Evolutionary conservation across 169 alveolate species (phyloP).

Genomic region (Babesia bigemina): DNA sequence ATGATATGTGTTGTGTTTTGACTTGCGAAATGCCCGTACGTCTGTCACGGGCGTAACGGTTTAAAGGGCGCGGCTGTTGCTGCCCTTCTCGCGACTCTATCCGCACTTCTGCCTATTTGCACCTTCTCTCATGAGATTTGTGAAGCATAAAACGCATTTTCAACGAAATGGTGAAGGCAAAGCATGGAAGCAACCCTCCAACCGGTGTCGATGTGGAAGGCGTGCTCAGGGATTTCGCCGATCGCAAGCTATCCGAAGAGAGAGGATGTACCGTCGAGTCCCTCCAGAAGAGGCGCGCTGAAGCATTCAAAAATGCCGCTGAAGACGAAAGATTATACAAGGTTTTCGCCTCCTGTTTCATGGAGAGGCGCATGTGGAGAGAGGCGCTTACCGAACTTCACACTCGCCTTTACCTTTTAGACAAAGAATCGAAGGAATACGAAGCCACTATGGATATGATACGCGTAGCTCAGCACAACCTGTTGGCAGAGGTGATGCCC

Average conservation of each 20-base stretch:
- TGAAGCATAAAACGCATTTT: background rate
- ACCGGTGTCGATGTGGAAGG: background rate
- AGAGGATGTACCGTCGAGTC: background rate
- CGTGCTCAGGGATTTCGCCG: slow-evolving; percentile 15
- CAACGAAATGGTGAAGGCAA: background rate
- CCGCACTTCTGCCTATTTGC: too few relatives aligned
- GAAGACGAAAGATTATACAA: slow-evolving; percentile 50
- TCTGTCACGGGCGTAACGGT: too few relatives aligned
- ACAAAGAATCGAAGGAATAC: slow-evolving; percentile 41
- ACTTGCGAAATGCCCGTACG: too few relatives aligned
- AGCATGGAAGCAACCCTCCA: background rate
- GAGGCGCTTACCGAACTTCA: slow-evolving; percentile 37
- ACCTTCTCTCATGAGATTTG: background rate
- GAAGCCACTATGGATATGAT: slow-evolving; percentile 20
- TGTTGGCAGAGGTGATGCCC: slow-evolving; percentile 41
- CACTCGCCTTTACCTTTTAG: slow-evolving; percentile 47
- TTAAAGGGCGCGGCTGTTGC: too few relatives aligned
- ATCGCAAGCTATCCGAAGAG: slow-evolving; percentile 1
- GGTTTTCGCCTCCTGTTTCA: slow-evolving; percentile 30
- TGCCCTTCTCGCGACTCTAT: too few relatives aligned
- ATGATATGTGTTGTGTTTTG: too few relatives aligned
- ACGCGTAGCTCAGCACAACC: slow-evolving; percentile 19
- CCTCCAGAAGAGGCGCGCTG: background rate
- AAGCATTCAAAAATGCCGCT: background rate
- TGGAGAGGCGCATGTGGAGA: slow-evolving; percentile 31